Evolutionary conservation across 73 alveolate genomes (phyloP).

Genomic region (Uronychia setigera): DNA sequence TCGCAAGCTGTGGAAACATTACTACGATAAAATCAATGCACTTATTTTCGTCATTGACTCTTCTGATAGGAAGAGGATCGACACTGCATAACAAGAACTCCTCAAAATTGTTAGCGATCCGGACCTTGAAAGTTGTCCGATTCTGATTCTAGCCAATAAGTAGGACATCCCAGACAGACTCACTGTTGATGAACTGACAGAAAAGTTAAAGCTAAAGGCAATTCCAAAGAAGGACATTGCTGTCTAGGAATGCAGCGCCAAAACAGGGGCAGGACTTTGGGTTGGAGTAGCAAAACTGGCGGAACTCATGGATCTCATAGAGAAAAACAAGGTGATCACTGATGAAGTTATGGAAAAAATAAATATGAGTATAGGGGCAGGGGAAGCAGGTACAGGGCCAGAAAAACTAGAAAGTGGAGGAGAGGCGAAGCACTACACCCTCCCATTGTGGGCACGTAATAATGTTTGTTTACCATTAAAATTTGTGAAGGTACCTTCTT

Average conservation of each 20-base stretch:
- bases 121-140: constrained; percentile 77
- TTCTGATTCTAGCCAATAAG: constrained; percentile 66
- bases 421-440: too few species aligned
- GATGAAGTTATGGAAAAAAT: neutral
- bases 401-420: too few species aligned
- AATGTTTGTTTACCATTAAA: too few species aligned
- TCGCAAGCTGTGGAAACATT: constrained; percentile 98
- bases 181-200: constrained; percentile 39
- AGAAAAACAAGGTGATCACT: neutral
- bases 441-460: too few species aligned
- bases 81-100: constrained; percentile 66
- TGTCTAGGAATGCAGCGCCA: constrained; percentile 55
- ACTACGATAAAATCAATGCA: constrained; percentile 94
- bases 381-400: too few species aligned
- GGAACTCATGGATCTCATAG: constrained; percentile 29
- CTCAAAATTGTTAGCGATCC: constrained; percentile 64
- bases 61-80: constrained; percentile 66
- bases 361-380: neutral
- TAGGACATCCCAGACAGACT: constrained; percentile 58
- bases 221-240: constrained; percentile 29
- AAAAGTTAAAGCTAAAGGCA: constrained; percentile 18
- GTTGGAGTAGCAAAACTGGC: constrained; percentile 53
- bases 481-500: too few species aligned
- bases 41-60: constrained; percentile 79
- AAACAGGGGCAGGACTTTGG: constrained; percentile 72